These are phyloP conservation scores for Cytospora paraplurivora DNA, from an alignment of 2,329 filamentous ascomycete genomes.

Conservation along the genomic window DNA sequence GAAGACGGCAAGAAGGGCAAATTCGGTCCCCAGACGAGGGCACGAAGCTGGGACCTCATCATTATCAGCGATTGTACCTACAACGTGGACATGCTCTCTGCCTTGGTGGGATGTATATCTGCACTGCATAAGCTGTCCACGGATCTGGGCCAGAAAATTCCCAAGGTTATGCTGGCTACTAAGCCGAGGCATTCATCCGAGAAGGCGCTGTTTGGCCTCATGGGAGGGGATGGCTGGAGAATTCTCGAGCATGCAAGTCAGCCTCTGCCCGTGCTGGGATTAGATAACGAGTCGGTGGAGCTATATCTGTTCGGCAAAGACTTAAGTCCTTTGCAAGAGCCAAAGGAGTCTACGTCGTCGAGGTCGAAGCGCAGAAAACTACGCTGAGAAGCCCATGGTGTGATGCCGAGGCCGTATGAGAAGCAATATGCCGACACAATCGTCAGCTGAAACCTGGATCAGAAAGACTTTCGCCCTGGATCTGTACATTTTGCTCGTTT, in stretches of 20 bases:
- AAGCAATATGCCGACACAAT: not conserved
- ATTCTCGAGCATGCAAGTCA: slow-evolving; percentile 45
- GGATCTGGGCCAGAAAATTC: slow-evolving; percentile 25
- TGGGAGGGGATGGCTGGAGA: slow-evolving; percentile 50
- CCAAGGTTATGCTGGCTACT: slow-evolving; percentile 55
- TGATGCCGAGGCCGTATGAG: not conserved
- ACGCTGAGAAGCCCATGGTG: not conserved
- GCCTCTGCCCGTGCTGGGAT: slow-evolving; percentile 49
- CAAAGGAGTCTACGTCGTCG: slow-evolving; percentile 1
- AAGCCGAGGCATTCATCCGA: slow-evolving; percentile 60
- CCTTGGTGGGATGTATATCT: slow-evolving; percentile 55
- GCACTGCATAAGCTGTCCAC: slow-evolving; percentile 45
- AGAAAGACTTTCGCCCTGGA: not conserved
- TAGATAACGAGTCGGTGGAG: slow-evolving; percentile 50
- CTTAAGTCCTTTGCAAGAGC: not conserved
- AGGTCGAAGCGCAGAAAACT: slow-evolving; percentile 13
- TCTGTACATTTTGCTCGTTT: not conserved
- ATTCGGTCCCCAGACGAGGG: slow-evolving; percentile 46
- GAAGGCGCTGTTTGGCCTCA: slow-evolving; percentile 49
- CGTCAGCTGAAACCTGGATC: not conserved
- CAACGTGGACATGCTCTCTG: slow-evolving; percentile 58
- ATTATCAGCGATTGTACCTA: slow-evolving; percentile 64
- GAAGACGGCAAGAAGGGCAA: slow-evolving; percentile 49
- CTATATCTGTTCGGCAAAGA: slow-evolving; percentile 53
- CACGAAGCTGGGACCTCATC: slow-evolving; percentile 53